Evolutionary conservation across 371 early-diverging fungal species (phyloP), one percentile per base, ranked within the genome.

Genomic region (Zychaea mexicana): DNA sequence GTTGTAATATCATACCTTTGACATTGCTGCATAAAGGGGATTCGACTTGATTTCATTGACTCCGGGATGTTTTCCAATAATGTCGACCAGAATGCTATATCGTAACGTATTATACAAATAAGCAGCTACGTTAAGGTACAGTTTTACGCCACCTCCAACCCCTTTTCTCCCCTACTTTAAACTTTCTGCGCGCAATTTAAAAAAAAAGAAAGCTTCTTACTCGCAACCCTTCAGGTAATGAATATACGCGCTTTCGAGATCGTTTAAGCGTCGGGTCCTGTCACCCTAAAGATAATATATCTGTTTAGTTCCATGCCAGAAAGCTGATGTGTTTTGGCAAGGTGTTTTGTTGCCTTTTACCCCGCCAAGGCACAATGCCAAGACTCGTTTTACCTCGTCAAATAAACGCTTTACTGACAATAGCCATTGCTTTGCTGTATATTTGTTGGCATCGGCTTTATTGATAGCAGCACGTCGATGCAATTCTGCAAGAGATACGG

Each of bases 11-110:
- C 57, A 38, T 12, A 84, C 87, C 61, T 71, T 79, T 52, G 72
- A 75, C 10, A 87, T 66, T 3, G 69, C 54, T 1, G 71, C 13
- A 61, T 88, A 89, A 8, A 65, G 60, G 12, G 71, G 56, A 49
- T 83, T 81, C 15, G 61, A 67, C 19, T 68, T 76, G 0, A 59
- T 52, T 27, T 81, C 72, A 10, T 76, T 73, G 58, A 67, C 77
- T 8, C 79, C 77, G n/a, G 68, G 71, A 62, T 78, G 77, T n/a
- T 73, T 73, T 24, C 70, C 62, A 32, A 90, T 68, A 24, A 86
- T 69, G 45, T 87, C 87, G 3, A 82, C 49, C 54, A 86, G 67
- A 33, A 90, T 88, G 53, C 88, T 89, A 32, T 52, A 22, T 7
- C 19, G 6, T 22, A 31, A 15, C 13, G 15, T 52, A 22, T 68